Evolutionary conservation across 83 land plant genomes (phyloP), one percentile per base, ranked within the genome.

Genomic region (Picea abies): DNA sequence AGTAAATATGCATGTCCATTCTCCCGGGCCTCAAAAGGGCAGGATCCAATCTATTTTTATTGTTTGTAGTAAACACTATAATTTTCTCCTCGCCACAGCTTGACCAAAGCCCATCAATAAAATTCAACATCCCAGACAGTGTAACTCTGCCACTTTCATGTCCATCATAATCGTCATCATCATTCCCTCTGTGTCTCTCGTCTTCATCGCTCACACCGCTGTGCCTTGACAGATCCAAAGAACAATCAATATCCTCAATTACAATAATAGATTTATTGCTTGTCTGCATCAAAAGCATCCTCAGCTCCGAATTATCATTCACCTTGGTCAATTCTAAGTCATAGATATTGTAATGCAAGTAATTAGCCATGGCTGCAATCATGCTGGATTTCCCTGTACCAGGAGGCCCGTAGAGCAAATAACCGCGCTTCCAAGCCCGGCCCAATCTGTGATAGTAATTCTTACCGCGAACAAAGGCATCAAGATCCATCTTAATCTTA

Each of bases 351-450:
- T 86, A 96, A 41, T 77, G 23, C 67, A 94, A 73, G 81, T 88
- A 80, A 72, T 80, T 91, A n/a, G 98, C 98, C 85, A 94, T 94
- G 80, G 98, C 97, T 23, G 97, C 94, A 49, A 91, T 87, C 90
- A 94, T 93, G 83, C 93, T 94, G 49, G 98, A 90, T 72, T 96
- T 96, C 19, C 98, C 97, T 23, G 98, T 94, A 9, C 98, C 98
- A 60, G 97, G 89, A 16, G 94, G 90, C 39, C 98, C 97, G 82
- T 94, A 84, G 5, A 96, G 88, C 23, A 96, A 89, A 80, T 94
- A 96, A 69, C 97, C 96, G 84, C 98, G 86, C 82, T 87, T 88
- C 98, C 98, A 96, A 69, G 91, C 92, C 35, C 94, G 88, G 79
- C 98, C 98, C 4, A 93, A 80, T 47, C 87, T 82, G 58, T 91